Evolutionary conservation across 306 rosid species (phyloP), one percentile per base, ranked within the genome.

Genomic region (Trifolium fragiferum): DNA sequence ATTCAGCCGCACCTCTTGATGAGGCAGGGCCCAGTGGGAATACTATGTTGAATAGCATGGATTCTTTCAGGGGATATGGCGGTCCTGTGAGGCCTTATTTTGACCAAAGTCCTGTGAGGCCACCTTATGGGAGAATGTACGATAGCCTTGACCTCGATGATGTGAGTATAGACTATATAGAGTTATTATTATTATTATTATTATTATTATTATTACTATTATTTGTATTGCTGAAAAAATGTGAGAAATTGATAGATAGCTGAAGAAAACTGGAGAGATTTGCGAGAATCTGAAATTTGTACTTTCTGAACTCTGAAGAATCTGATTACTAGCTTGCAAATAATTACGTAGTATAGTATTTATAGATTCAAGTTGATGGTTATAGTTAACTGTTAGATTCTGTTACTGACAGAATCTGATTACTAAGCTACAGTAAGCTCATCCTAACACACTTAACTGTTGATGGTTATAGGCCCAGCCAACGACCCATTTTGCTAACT

Each of bases 1-100:
- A 92, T 84, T 90, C 99, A 15, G 97, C 99, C 61, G 82, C 98
- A 16, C 96, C 99, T 44, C 84, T 86, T 72, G 99, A 95, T 78
- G 98, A 90, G 43, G 89, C 90, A 55, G 96, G 98, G 60, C 78
- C 93, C 5, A 86, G 96, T 80, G 90, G 83, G 64, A 83, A 66
- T 84, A 85, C 82, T 75, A 84, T 86, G 87, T 66, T 89, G 96
- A 85, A 70, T 37, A 76, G 82, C 71, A 68, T 86, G 58, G 92
- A 89, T 66, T 30, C 99, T 64, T 90, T 83, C 60, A 90, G 88
- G 37, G 89, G 95, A 35, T 94, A 82, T 70, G 92, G 89, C 19
- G 41, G 96, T 76, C 96, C 98, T 25, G 80, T 88, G 82, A 92
- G 97, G 12, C 57, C 57, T 7, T 50, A 50, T 50, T 50, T 50